Evolutionary conservation across 345 rosid species (phyloP).

Genomic region (Viola odorata): DNA sequence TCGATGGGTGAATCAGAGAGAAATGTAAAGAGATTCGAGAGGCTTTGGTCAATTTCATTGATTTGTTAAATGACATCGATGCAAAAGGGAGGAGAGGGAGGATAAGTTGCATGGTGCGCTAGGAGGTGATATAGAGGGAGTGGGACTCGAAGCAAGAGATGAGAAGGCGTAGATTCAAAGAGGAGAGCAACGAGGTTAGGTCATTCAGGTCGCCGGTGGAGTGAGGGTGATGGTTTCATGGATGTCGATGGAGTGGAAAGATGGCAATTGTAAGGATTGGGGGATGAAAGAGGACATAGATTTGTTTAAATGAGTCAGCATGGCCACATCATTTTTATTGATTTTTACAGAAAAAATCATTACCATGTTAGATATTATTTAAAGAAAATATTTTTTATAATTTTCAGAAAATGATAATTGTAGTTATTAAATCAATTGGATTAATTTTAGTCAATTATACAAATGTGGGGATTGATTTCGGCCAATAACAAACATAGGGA

Average conservation of each 20-base stretch:
- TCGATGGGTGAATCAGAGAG: conserved; percentile 62
- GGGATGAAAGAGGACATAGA: too few species aligned
- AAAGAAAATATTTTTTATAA: too few species aligned
- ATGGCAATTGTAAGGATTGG: too few species aligned
- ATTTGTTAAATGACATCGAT: conserved; percentile 56
- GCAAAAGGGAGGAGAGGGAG: conserved; percentile 65
- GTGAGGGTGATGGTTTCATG: conserved; percentile 56
- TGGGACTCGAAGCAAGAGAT: conserved; percentile 75
- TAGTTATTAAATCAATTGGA: too few species aligned
- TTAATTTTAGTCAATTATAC: too few species aligned
- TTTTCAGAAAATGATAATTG: too few species aligned
- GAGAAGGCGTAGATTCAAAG: conserved; percentile 97
- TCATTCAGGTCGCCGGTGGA: conserved; percentile 71
- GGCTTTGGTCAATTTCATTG: conserved; percentile 35
- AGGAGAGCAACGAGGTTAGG: conserved; percentile 70
- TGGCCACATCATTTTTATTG: too few species aligned
- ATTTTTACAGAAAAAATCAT: too few species aligned
- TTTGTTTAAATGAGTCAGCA: too few species aligned
- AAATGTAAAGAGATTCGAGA: conserved; percentile 43
- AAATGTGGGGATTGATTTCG: too few species aligned
- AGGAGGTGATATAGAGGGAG: conserved; percentile 72
- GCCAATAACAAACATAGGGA: too few species aligned
- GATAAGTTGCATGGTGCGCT: conserved; percentile 68
- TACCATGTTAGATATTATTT: too few species aligned
- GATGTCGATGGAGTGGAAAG: conserved; percentile 42